phyloP scores from a whole-genome alignment of 768 basidiomycete species.

The Piloderma croceum region DNA sequence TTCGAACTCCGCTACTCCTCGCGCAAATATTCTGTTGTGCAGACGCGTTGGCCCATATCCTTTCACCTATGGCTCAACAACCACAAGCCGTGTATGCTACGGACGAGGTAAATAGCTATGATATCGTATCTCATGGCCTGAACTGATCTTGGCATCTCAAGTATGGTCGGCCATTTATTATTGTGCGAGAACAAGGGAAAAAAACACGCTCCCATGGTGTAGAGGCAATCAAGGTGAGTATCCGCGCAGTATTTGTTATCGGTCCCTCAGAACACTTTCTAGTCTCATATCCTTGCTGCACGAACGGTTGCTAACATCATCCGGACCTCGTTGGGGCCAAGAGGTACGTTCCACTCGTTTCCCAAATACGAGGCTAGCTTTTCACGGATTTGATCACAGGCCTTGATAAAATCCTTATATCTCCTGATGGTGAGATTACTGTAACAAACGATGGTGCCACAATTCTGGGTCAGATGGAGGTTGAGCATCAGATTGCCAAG shows the following conservation, averaged over 20 bases:
- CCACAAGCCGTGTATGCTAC: slow-evolving; percentile 78
- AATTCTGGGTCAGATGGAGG: slow-evolving; percentile 97
- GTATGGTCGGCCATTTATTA: slow-evolving; percentile 97
- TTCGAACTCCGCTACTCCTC: slow-evolving; percentile 31
- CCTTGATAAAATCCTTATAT: slow-evolving; percentile 91
- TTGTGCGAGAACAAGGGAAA: slow-evolving; percentile 87
- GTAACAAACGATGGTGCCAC: slow-evolving; percentile 99
- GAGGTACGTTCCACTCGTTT: slow-evolving; percentile 49
- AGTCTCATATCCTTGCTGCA: slow-evolving; percentile 96
- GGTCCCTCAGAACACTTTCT: slow-evolving; percentile 10
- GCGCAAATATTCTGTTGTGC: slow-evolving; percentile 22
- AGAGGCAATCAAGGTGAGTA: slow-evolving; percentile 87
- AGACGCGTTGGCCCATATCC: slow-evolving; percentile 19
- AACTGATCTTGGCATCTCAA: slow-evolving; percentile 24
- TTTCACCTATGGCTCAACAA: slow-evolving; percentile 27
- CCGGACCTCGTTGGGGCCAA: slow-evolving; percentile 89
- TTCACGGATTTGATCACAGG: slow-evolving; percentile 40
- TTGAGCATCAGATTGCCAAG: slow-evolving; percentile 98
- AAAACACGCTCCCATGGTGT: slow-evolving; percentile 90
- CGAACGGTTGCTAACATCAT: slow-evolving; percentile 91
- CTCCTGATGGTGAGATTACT: slow-evolving; percentile 97
- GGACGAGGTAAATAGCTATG: slow-evolving; percentile 56
- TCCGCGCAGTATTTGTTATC: background rate
- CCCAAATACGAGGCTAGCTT: slow-evolving; percentile 5
- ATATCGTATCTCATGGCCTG: slow-evolving; percentile 5